Base-by-base conservation (phyloP, 148 eudicot genomes). In the Fagopyrum tataricum region DNA sequence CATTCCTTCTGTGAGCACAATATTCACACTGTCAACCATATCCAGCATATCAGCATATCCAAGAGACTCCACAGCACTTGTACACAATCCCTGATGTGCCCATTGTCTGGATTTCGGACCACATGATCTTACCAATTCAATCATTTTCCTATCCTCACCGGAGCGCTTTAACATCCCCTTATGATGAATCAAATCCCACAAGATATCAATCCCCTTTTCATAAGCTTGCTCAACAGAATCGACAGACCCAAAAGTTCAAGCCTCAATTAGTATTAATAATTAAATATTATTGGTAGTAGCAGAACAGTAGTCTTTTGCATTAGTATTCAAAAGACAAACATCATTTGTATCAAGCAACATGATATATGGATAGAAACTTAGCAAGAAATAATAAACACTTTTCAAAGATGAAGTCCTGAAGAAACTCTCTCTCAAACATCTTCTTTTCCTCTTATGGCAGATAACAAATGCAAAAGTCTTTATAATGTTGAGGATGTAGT, bases 121-220 rank as follows among this genome's bases (percentile, higher is more conserved):
- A 44, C 41, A 4, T 53, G 59, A 53, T 53, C 7, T 18, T n/a
- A 44, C 24, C 4, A 20, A 46, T 18, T 74, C 66, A 70, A 79
- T 44, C 0, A 58, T 73, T 21, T 77, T 76, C 71, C 56, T 70
- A 61, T 55, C 83, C 42, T 47, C 80, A 70, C 78, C 84, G 52
- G 59, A 56, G 15, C 26, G 58, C 72, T 67, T 82, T 40, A 82
- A 64, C 20, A 79, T 44, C 44, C 9, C 9, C 46, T 59, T 68
- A 51, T 73, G 75, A 66, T 79, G 78, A 5, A 82, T 51, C 48
- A 82, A 82, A 47, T 76, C 80, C 78, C 74, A 62, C 18, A 82
- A 26, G 48, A 79, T 17, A 53, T 21, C 42, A 68, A 79, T 82
- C 2, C 85, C 85, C 41, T 37, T 75, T 67, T 75, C 52, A 24